Base-by-base conservation (phyloP, 2,329 filamentous ascomycete species). In the Trichoderma sp. region DNA sequence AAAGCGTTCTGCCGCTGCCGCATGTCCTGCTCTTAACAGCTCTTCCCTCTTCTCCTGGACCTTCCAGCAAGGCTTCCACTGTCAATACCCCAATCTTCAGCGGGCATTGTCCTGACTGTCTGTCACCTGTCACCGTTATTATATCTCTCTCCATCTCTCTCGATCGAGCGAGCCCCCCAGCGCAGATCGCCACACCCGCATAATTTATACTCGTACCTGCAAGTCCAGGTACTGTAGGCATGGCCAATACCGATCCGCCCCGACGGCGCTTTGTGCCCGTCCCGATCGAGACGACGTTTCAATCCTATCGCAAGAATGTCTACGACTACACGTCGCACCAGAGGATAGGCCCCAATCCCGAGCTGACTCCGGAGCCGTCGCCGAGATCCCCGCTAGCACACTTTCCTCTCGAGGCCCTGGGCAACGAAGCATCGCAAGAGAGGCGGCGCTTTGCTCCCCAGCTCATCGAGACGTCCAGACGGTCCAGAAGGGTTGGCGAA, bases 391-490 rank as follows among this genome's bases (percentile, higher is more conserved):
- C 86, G 6, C 87, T 87, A 3, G 85, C 87, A 65, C 85, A 79
- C 80, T 83, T 78, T 81, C 84, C 78, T 83, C 85, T 50, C 83
- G 86, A 77, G 83, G 85, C 74, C 82, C 86, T 59, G 83, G 38
- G 33, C 29, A 33, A 18, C 84, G 86, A 77, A 83, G 16, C 63
- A 27, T 85, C 75, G 82, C 86, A 62, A 83, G 86, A 60, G 80
- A 85, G 79, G 33, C 87, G 88, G 77, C 85, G 86, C 76, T 97
- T 97, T 82, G 89, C 92, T 35, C 95, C 95, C 14, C 93, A 96
- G 80, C 87, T 97, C 74, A 92, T 97, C 77, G 94, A 96, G 83
- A 95, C 94, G 3, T 93, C 93, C 4, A 91, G 91, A 79, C 89
- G 95, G 71, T 91, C 91, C 41, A 91, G 93, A 77, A 91, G 91